Conservation (phyloP, 2,329 filamentous ascomycete genomes). For the Paecilomyces formosus region DNA sequence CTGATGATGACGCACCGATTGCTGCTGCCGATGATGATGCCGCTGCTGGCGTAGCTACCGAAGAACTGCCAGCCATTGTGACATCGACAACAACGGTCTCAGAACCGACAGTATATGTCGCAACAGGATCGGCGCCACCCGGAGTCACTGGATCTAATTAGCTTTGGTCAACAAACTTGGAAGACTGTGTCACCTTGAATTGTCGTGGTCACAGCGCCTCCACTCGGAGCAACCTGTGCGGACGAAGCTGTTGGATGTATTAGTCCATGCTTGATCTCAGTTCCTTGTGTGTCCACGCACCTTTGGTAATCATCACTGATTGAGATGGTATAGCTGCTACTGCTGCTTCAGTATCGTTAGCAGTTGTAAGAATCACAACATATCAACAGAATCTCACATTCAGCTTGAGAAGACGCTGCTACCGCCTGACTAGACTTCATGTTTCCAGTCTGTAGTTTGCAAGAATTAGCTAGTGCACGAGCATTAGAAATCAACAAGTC, state of each 20-base stretch:
- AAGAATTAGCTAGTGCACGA: not conserved
- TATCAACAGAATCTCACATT: not conserved
- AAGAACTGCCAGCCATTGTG: not conserved
- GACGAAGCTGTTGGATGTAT: not conserved
- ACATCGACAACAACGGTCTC: not conserved
- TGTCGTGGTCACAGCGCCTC: not conserved
- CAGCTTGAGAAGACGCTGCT: not conserved
- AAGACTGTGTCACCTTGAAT: not conserved
- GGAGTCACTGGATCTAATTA: not conserved
- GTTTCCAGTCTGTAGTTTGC: not conserved
- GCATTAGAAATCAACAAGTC: not conserved
- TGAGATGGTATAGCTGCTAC: no score
- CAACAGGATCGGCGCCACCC: not conserved
- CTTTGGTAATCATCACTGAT: no score
- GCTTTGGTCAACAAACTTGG: not conserved
- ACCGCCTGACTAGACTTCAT: not conserved
- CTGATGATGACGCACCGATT: no score
- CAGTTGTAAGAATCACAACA: not conserved
- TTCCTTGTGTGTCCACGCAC: no score
- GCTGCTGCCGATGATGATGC: no score
- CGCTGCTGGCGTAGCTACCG: no score
- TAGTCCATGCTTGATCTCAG: not conserved
- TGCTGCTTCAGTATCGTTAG: no score
- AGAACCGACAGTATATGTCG: not conserved
- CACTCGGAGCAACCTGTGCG: not conserved